Evolutionary conservation across 1,284 basidiomycete species (phyloP).

Genomic region (Filobasidium uniguttulatum): DNA sequence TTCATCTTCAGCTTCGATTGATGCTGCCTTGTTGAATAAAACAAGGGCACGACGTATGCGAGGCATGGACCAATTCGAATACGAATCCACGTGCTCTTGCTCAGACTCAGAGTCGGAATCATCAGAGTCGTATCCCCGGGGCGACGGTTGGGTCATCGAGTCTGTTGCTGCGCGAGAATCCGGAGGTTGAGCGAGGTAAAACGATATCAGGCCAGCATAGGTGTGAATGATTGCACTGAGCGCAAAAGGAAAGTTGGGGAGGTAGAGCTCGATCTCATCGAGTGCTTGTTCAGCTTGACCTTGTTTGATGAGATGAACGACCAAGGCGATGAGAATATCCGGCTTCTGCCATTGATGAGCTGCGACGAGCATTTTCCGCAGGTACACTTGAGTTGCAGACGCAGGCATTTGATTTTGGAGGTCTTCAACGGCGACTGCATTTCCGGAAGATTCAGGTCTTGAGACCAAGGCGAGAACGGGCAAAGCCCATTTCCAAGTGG

Average conservation of each 20-base stretch:
- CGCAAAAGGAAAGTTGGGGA: constrained; percentile 70
- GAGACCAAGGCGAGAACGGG: constrained; percentile 42
- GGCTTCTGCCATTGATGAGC: constrained; percentile 58
- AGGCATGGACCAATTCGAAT: no score
- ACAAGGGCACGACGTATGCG: background rate
- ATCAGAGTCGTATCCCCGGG: no score
- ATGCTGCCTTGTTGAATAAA: background rate
- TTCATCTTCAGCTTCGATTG: background rate
- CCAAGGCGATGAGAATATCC: constrained; percentile 55
- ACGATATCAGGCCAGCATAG: constrained; percentile 61
- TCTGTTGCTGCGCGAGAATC: no score
- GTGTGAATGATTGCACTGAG: constrained; percentile 62
- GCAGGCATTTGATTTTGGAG: constrained; percentile 1
- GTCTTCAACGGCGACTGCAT: background rate
- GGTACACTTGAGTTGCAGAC: constrained; percentile 24
- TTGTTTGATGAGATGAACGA: constrained; percentile 50
- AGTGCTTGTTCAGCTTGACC: constrained; percentile 53
- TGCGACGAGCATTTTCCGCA: constrained; percentile 44
- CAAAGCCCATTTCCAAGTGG: constrained; percentile 59
- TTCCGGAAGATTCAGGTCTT: background rate
- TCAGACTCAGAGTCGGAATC: background rate
- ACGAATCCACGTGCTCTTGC: no score
- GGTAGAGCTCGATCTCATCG: constrained; percentile 74
- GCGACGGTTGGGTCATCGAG: no score
- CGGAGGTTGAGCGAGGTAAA: constrained; percentile 42